Evolutionary conservation across 1,139 yeast genomes (phyloP).

Genomic region (Geotrichum carabidarum): DNA sequence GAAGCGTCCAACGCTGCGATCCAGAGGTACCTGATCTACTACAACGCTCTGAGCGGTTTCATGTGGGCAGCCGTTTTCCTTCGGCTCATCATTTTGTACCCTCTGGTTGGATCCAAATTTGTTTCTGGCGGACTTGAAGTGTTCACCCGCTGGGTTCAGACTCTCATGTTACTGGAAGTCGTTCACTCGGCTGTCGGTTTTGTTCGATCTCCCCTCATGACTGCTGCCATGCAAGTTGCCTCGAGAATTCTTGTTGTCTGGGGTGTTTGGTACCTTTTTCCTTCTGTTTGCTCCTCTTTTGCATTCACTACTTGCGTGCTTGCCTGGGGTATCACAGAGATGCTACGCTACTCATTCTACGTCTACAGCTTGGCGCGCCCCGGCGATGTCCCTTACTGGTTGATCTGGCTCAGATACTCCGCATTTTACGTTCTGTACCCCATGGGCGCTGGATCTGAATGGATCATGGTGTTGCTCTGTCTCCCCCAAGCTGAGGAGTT

Average conservation of each 20-base stretch:
- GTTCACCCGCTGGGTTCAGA: slow-evolving; percentile 65
- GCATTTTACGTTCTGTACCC: slow-evolving; percentile 83
- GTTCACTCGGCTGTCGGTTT: slow-evolving; percentile 67
- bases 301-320: slow-evolving; percentile 61
- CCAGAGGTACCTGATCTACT: slow-evolving; percentile 39
- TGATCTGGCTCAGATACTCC: slow-evolving; percentile 76
- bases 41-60: slow-evolving; percentile 62
- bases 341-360: slow-evolving; percentile 78
- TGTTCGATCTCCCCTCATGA: slow-evolving; percentile 78
- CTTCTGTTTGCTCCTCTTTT: slow-evolving; percentile 54
- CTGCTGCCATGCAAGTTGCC: slow-evolving; percentile 80
- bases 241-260: slow-evolving; percentile 78
- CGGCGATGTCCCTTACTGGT: slow-evolving; percentile 54
- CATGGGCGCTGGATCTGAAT: slow-evolving; percentile 82
- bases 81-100: slow-evolving; percentile 36
- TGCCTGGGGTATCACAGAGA: slow-evolving; percentile 91
- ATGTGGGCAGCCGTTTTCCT: slow-evolving; percentile 61
- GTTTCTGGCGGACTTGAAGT: slow-evolving; percentile 55
- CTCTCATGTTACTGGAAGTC: slow-evolving; percentile 78
- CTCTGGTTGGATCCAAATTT: slow-evolving; percentile 44
- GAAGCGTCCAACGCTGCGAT: background rate
- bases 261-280: slow-evolving; percentile 73
- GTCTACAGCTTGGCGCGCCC: slow-evolving; percentile 54
- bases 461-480: slow-evolving; percentile 62
- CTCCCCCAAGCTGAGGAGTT: slow-evolving; percentile 55